A percentile compares a stretch with the other conserved stretches of the same genome.
Conservation (phyloP, 1,284 basidiomycete genomes). For the Cutaneotrichosporon dermatis region DNA sequence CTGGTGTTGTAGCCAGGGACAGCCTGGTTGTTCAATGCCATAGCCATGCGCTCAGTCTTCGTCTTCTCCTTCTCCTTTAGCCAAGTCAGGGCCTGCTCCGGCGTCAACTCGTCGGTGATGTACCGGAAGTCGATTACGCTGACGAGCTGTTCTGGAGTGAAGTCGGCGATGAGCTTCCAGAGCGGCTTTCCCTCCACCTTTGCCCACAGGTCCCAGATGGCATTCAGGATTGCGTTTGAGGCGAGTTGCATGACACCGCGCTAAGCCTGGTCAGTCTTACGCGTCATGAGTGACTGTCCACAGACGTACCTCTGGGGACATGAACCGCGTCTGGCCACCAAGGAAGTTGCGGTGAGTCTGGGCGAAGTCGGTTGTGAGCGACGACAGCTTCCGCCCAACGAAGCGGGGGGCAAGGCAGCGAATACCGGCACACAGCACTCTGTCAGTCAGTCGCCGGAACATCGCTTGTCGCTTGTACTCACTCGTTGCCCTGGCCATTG, state of each 20-base stretch:
- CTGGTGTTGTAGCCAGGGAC: constrained; percentile 61
- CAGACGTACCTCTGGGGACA: constrained; percentile 16
- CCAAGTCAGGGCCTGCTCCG: constrained; percentile 75
- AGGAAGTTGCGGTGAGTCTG: constrained; percentile 23
- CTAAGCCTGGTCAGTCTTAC: constrained; percentile 32
- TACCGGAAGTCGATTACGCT: constrained; percentile 76
- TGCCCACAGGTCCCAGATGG: constrained; percentile 51
- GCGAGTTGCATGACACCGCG: constrained; percentile 54
- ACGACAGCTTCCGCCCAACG: constrained; percentile 22
- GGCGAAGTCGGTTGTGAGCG: constrained; percentile 21
- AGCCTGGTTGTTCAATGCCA: constrained; percentile 52
- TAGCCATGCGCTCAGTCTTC: constrained; percentile 68
- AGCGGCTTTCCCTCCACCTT: constrained; percentile 52
- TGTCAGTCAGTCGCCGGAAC: too few species aligned
- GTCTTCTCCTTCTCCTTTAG: constrained; percentile 67
- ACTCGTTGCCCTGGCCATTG: constrained; percentile 80
- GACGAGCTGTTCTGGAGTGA: constrained; percentile 71
- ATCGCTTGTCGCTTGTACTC: too few species aligned
- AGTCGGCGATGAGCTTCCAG: constrained; percentile 53
- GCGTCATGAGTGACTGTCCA: too few species aligned
- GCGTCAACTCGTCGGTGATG: constrained; percentile 84
- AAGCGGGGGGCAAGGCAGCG: constrained; percentile 25
- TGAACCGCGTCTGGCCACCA: constrained; percentile 26
- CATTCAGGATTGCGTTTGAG: constrained; percentile 52
- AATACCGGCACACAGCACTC: constrained; percentile 26